Evolutionary conservation across 2,329 filamentous ascomycete species (phyloP).

Genomic region (Aspergillus amoenus): DNA sequence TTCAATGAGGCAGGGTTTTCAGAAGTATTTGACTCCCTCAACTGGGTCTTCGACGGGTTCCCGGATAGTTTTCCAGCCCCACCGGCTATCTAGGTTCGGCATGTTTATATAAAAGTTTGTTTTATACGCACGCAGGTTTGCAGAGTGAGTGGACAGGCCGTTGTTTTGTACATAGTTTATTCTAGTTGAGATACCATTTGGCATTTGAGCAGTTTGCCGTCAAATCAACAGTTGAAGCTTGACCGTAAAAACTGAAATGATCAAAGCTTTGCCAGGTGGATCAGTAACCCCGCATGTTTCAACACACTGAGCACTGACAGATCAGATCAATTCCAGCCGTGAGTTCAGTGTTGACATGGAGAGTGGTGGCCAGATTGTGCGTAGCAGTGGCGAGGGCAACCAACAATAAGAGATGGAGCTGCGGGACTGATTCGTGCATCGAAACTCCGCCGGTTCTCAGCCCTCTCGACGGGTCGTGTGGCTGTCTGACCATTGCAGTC

Average conservation of each 20-base stretch:
- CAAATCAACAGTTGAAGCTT: not conserved
- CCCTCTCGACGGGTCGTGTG: not conserved
- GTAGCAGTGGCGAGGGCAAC: not conserved
- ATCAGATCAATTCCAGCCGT: not conserved
- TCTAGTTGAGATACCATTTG: conserved; percentile 11
- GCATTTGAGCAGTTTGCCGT: not conserved
- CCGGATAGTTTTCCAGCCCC: conserved; percentile 59
- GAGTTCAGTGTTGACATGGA: not conserved
- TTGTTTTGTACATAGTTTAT: not conserved
- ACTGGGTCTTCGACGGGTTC: conserved; percentile 87
- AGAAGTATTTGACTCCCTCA: conserved; percentile 81
- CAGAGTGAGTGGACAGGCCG: not conserved
- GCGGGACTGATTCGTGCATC: not conserved
- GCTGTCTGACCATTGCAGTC: not conserved
- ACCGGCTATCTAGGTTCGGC: conserved; percentile 26
- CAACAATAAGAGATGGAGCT: not conserved
- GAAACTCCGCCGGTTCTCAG: not conserved
- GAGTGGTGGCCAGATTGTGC: not conserved
- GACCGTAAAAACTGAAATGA: not conserved
- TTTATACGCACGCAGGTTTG: not conserved
- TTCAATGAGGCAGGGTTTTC: conserved; percentile 55
- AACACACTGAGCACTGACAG: not conserved
- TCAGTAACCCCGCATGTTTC: conserved; percentile 5
- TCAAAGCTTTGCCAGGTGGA: not conserved
- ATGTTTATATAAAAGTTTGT: not conserved